Conservation (phyloP, 1,284 basidiomycete species). For the Pyrrhoderma noxium region DNA sequence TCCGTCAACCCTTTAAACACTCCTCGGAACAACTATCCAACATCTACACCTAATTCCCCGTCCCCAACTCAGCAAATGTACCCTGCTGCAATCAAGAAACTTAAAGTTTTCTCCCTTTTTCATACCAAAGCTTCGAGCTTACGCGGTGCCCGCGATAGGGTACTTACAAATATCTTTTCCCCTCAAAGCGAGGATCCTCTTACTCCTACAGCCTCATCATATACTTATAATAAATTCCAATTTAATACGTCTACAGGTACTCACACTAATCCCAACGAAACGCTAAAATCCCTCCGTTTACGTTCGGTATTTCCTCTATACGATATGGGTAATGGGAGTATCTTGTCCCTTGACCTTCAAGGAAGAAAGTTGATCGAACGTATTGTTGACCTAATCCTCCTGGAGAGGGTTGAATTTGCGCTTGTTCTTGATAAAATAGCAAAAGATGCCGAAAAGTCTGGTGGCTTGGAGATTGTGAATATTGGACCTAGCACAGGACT, state of each 20-base stretch:
- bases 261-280: background rate
- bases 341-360: background rate
- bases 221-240: too few species aligned
- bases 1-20: background rate
- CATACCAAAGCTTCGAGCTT: constrained; percentile 10
- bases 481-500: constrained; percentile 48
- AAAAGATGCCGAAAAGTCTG: too few species aligned
- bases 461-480: constrained; percentile 33
- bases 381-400: constrained; percentile 52
- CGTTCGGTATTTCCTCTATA: constrained; percentile 4
- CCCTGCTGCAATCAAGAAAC: constrained; percentile 5
- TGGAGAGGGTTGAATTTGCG: constrained; percentile 11
- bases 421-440: constrained; percentile 1
- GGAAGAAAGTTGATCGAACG: constrained; percentile 31
- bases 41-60: background rate
- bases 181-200: background rate
- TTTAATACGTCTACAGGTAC: background rate
- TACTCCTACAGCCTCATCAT: background rate
- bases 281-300: constrained; percentile 3
- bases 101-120: constrained; percentile 16
- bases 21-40: background rate
- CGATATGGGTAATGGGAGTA: constrained; percentile 4
- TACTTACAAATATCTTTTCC: constrained; percentile 9
- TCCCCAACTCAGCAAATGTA: constrained; percentile 2
- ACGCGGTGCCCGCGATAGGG: constrained; percentile 9